Evolutionary conservation across 2,329 filamentous ascomycete species (phyloP).

Genomic region (Penicillium palitans): DNA sequence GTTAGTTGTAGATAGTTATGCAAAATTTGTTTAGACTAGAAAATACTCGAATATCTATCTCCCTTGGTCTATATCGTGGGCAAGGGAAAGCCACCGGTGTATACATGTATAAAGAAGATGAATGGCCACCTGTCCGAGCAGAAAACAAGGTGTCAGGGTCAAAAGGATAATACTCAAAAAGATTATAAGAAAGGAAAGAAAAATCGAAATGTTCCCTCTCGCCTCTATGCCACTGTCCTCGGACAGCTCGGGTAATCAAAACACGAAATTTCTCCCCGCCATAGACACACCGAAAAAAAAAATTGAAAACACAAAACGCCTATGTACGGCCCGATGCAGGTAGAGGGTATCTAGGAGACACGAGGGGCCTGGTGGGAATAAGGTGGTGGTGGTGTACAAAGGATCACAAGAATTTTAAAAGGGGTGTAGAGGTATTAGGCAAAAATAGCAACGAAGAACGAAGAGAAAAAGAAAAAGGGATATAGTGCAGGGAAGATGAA

Average conservation of each 20-base stretch:
- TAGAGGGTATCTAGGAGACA: conserved; percentile 28
- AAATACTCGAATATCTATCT: background rate
- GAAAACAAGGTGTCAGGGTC: background rate
- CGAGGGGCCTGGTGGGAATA: conserved; percentile 4
- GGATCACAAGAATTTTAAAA: background rate
- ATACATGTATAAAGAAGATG: background rate
- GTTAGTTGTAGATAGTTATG: background rate
- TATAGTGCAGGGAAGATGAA: background rate
- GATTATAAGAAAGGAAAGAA: background rate
- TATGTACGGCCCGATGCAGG: conserved; percentile 27
- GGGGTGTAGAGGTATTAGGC: conserved; percentile 6
- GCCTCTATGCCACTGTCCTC: conserved; percentile 12
- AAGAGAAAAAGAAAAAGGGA: background rate
- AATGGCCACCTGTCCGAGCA: background rate
- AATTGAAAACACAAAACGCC: conserved; percentile 19
- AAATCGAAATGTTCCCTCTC: conserved; percentile 22
- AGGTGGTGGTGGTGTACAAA: conserved; percentile 10
- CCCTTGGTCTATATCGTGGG: background rate
- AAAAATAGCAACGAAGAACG: conserved; percentile 6
- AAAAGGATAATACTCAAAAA: background rate
- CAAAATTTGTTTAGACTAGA: background rate
- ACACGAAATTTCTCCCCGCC: conserved; percentile 1
- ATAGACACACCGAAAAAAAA: conserved; percentile 5
- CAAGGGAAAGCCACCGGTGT: background rate
- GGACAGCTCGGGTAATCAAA: background rate